These are phyloP conservation scores for Gracilaria domingensis DNA, from an alignment of 23 red algal species.

Conservation along the genomic window DNA sequence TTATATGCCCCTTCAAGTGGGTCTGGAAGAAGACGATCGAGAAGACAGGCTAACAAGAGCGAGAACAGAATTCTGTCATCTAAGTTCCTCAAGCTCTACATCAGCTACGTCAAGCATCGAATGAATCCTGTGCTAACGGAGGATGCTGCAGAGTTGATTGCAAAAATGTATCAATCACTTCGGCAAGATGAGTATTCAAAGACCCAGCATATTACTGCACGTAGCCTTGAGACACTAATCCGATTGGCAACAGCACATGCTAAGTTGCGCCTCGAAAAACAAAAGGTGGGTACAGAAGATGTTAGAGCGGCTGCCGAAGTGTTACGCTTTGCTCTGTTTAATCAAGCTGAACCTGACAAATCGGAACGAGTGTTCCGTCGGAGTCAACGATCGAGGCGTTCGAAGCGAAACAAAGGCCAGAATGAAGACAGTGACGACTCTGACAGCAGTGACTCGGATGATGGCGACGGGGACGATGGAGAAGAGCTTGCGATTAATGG, in stretches of 20 bases:
- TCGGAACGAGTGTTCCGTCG: conserved; percentile 66
- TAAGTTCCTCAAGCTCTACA: conserved; percentile 93
- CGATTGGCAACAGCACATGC: conserved; percentile 98
- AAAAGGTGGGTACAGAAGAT: conserved; percentile 72
- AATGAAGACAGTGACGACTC: conserved; percentile 55
- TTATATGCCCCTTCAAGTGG: conserved; percentile 9
- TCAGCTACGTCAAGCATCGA: conserved; percentile 90
- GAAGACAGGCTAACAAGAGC: conserved; percentile 32
- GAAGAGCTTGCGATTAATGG: not conserved
- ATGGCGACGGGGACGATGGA: not conserved
- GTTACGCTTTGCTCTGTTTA: conserved; percentile 86
- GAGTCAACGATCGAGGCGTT: conserved; percentile 35
- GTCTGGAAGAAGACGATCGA: conserved; percentile 1
- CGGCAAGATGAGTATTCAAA: conserved; percentile 70
- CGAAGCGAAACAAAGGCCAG: conserved; percentile 22
- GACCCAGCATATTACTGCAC: conserved; percentile 95
- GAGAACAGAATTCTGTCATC: conserved; percentile 85
- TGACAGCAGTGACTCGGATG: conserved; percentile 51
- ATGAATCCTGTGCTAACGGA: conserved; percentile 70
- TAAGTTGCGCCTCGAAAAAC: conserved; percentile 84
- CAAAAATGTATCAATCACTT: conserved; percentile 75
- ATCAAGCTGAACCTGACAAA: conserved; percentile 84
- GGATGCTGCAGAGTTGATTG: conserved; percentile 83
- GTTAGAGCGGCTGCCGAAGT: conserved; percentile 85
- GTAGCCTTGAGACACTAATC: conserved; percentile 95